Evolutionary conservation across 2,329 filamentous ascomycete genomes (phyloP).

Genomic region (Aspergillus japonicus): DNA sequence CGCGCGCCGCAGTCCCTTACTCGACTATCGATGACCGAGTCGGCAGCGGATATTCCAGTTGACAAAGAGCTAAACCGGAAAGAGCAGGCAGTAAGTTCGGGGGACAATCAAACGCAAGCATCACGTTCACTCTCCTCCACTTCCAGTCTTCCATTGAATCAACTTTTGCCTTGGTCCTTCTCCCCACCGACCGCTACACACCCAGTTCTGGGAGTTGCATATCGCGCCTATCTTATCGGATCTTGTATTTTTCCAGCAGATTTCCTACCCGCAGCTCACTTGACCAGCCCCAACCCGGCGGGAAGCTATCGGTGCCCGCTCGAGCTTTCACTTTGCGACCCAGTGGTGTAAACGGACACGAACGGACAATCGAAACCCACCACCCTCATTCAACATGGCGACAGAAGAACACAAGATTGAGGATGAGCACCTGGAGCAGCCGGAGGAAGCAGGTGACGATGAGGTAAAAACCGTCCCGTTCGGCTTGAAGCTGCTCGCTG

Average conservation of each 20-base stretch:
- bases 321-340: conserved; percentile 18
- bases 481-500: neutral
- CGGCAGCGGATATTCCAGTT: conserved; percentile 13
- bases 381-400: conserved; percentile 27
- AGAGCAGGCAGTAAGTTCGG: conserved; percentile 27
- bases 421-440: conserved; percentile 38
- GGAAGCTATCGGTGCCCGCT: conserved; percentile 16
- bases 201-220: conserved; percentile 5
- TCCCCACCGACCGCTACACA: conserved; percentile 2
- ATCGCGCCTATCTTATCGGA: conserved; percentile 4
- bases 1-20: neutral
- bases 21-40: neutral
- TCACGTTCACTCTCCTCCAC: conserved; percentile 18
- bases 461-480: conserved; percentile 36
- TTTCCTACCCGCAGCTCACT: conserved; percentile 16
- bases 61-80: conserved; percentile 30
- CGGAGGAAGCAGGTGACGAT: conserved; percentile 46
- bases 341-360: neutral
- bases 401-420: conserved; percentile 38
- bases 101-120: conserved; percentile 24
- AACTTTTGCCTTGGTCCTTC: conserved; percentile 9
- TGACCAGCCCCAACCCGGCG: conserved; percentile 9
- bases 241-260: conserved; percentile 17
- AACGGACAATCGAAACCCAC: neutral
- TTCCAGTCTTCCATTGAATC: conserved; percentile 13